These are phyloP conservation scores for Penicillium atrosanguineum DNA, from an alignment of 495 filamentous ascomycete species.

Conservation along the genomic window DNA sequence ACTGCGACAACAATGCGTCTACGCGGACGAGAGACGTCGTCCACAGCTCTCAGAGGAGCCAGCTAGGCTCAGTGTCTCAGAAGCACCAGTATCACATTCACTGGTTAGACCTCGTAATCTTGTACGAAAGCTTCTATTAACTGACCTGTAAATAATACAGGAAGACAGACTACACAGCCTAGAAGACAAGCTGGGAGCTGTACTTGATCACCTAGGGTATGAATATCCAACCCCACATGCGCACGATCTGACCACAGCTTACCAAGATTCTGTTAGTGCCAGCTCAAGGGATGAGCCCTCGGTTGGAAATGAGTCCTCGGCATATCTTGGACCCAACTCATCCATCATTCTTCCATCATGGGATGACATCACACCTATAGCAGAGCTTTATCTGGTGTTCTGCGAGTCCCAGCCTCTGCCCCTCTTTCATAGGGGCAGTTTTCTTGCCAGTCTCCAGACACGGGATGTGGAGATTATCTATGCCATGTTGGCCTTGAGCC, in stretches of 20 bases:
- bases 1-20: constrained; percentile 40
- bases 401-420: constrained; percentile 49
- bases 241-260: background rate
- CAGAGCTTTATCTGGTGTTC: constrained; percentile 40
- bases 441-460: constrained; percentile 31
- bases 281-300: constrained; percentile 11
- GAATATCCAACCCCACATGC: background rate
- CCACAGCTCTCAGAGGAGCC: constrained; percentile 12
- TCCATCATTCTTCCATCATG: constrained; percentile 33
- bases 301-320: background rate
- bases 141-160: constrained; percentile 11
- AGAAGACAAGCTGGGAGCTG: constrained; percentile 39
- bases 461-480: constrained; percentile 44
- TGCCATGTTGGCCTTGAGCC: constrained; percentile 36
- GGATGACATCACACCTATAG: constrained; percentile 38
- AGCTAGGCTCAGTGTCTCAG: constrained; percentile 6
- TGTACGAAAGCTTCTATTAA: background rate
- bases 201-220: constrained; percentile 35
- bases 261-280: constrained; percentile 4
- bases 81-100: constrained; percentile 14
- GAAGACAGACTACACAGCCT: constrained; percentile 40
- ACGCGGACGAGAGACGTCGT: constrained; percentile 39
- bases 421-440: constrained; percentile 38
- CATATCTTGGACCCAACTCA: constrained; percentile 5
- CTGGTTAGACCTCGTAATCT: constrained; percentile 16